Evolutionary conservation across 345 rosid species (phyloP), one percentile per base, ranked within the genome.

Genomic region (Syzygium aromaticum): DNA sequence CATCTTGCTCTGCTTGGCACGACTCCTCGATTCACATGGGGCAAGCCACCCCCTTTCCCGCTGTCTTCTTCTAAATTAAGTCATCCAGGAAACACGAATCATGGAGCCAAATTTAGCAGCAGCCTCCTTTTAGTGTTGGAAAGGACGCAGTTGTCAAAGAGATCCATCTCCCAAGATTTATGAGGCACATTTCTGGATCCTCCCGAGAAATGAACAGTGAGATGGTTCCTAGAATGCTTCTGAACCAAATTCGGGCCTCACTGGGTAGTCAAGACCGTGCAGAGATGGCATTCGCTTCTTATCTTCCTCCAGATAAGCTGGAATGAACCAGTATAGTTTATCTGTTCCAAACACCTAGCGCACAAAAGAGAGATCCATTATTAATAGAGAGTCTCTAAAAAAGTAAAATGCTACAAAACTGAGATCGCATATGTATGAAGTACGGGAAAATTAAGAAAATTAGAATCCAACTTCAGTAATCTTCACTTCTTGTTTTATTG

Each of bases 231-330:
- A 94, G 89, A 95, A 94, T 67, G 93, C 95, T 86, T 95, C 94
- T 12, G 97, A 93, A 90, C 91, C 97, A 52, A 92, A 94, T 54
- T 97, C 96, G 0, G 98, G 98, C 89, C 94, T 97, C 7, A 95
- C 95, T 78, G 99, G 99, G 87, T 95, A 98, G 87, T 95, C 98
- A 25, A 98, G 96, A 86, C 99, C 98, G 88, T 96, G 98, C 89
- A 98, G 98, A 46, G 94, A 94, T 8, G 98, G 98, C 92, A 98
- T 98, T 87, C 95, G 89, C 43, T 97, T 90, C 87, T 95, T 46
- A 89, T 98, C 99, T 86, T 98, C 99, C 7, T 96, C 99, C 11
- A 98, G 94, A 87, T 98, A 96, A 25, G 94, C 90, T 5, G 99
- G 99, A 52, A 98, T 86, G 84, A 96, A 92, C 98, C 99, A 96